Evolutionary conservation across 2,329 filamentous ascomycete species (phyloP).

Genomic region (Penicillium sp.): DNA sequence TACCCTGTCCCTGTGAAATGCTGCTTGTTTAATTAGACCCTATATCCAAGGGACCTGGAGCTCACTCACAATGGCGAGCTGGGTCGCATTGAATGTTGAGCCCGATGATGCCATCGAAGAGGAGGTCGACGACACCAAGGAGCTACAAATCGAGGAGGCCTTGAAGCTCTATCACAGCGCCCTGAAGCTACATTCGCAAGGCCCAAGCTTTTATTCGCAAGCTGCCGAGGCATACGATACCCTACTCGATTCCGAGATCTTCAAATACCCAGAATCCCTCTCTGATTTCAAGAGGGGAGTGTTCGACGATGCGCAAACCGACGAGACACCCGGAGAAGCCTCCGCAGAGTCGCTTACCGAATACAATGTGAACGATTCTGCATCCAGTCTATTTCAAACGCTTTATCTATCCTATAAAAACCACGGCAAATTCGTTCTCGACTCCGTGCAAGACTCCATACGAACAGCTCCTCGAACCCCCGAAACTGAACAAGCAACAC

Average conservation of each 20-base stretch:
- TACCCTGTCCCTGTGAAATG: slow-evolving; percentile 23
- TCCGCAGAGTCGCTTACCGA: slow-evolving; percentile 42
- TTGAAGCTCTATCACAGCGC: slow-evolving; percentile 92
- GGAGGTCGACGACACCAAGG: slow-evolving; percentile 91
- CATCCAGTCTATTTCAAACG: slow-evolving; percentile 80
- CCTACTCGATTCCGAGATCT: slow-evolving; percentile 90
- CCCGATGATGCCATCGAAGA: slow-evolving; percentile 87
- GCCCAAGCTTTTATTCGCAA: slow-evolving; percentile 71
- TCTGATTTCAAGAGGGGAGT: slow-evolving; percentile 79
- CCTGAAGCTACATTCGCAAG: slow-evolving; percentile 87
- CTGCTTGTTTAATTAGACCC: neutral
- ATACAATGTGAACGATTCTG: slow-evolving; percentile 68
- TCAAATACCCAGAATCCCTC: slow-evolving; percentile 82
- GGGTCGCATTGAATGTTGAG: slow-evolving; percentile 90
- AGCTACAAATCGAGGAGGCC: slow-evolving; percentile 96
- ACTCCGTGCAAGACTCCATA: slow-evolving; percentile 62
- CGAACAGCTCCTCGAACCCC: slow-evolving; percentile 18
- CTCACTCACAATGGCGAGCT: slow-evolving; percentile 55
- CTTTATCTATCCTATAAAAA: slow-evolving; percentile 96
- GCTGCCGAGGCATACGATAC: slow-evolving; percentile 79
- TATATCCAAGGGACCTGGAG: neutral
- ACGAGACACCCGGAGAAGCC: slow-evolving; percentile 18
- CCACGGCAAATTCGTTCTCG: slow-evolving; percentile 87
- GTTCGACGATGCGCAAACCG: slow-evolving; percentile 42
- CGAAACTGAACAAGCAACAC: slow-evolving; percentile 16